Evolutionary conservation across 2,329 filamentous ascomycete genomes (phyloP).

Genomic region (Rutstroemia sp.): DNA sequence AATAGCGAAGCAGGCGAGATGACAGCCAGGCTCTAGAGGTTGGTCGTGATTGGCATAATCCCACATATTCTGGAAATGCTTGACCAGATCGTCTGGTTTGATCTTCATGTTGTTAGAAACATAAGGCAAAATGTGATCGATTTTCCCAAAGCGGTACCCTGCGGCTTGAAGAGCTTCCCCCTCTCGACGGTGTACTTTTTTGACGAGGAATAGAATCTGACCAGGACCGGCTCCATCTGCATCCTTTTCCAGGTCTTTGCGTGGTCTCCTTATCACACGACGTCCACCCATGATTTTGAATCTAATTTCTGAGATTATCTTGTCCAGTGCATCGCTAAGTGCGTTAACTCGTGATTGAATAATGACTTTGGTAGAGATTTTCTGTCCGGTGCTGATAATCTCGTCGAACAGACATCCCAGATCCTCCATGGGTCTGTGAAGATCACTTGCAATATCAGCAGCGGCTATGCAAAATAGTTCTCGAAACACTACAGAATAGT

Average conservation of each 20-base stretch:
- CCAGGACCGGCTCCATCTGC: constrained; percentile 2
- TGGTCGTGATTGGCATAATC: constrained; percentile 43
- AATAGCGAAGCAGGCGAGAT: constrained; percentile 52
- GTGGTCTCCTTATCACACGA: not conserved
- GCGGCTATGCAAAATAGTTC: constrained; percentile 80
- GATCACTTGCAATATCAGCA: constrained; percentile 59
- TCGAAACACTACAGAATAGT: constrained; percentile 71
- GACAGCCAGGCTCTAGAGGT: constrained; percentile 44
- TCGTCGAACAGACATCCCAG: constrained; percentile 69
- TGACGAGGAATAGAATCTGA: constrained; percentile 74
- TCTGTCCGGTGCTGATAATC: constrained; percentile 57
- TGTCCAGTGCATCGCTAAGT: not conserved
- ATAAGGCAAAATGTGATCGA: constrained; percentile 58
- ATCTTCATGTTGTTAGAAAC: constrained; percentile 72
- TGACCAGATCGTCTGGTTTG: constrained; percentile 50
- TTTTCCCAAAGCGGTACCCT: constrained; percentile 71
- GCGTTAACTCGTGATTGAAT: constrained; percentile 1
- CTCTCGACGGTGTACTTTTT: constrained; percentile 51
- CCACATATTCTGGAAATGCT: constrained; percentile 57
- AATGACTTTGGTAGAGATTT: not conserved
- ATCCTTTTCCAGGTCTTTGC: constrained; percentile 3
- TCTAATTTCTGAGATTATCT: not conserved
- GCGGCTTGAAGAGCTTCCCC: constrained; percentile 56
- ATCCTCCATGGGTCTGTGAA: constrained; percentile 55
- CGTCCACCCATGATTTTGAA: constrained; percentile 7